Evolutionary conservation across 805 yeast genomes (phyloP), one percentile per base, ranked within the genome.

Genomic region (Ogataea pini): DNA sequence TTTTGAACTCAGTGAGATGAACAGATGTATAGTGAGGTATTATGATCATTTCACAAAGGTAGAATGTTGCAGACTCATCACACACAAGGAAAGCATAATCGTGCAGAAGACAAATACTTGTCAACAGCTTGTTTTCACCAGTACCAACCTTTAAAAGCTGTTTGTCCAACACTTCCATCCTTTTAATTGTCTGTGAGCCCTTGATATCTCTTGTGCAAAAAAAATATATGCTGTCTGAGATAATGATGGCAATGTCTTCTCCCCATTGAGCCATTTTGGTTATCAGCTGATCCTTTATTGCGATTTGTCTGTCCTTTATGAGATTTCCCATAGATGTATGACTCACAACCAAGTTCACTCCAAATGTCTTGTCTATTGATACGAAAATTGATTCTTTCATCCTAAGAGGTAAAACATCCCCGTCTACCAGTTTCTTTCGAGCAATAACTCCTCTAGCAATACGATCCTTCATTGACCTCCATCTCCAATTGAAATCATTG

Each of bases 161-260:
- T 22, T 8, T 22, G 25, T 22, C 8, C 5, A 22, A 5, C 25
- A 22, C 25, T 22, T 22, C 8, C 25, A 22, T 6, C 7, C 8
- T 22, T 6, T 22, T 8, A 22, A 22, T 22, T n/a, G n/a, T n/a
- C n/a, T n/a, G n/a, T n/a, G n/a, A n/a, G n/a, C n/a, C n/a, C n/a
- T n/a, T n/a, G n/a, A n/a, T n/a, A n/a, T n/a, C 17, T 13, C 4
- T 12, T 3, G 41, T 24, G 24, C 25, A 22, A 22, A 46, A 28
- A n/a, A 46, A 20, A 28, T 46, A 46, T n/a, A 46, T 18, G 3
- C 22, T 17, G 27, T 48, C 34, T 28, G 52, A 48, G 16, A 44
- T 40, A 36, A 48, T 17, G 38, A 48, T 32, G 32, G 28, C 41
- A 14, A 36, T 17, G 33, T 36, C 42, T 8, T n/a, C 4, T 3